Evolutionary conservation across 306 rosid species (phyloP).

Genomic region (Chamaecrista fasciculata): DNA sequence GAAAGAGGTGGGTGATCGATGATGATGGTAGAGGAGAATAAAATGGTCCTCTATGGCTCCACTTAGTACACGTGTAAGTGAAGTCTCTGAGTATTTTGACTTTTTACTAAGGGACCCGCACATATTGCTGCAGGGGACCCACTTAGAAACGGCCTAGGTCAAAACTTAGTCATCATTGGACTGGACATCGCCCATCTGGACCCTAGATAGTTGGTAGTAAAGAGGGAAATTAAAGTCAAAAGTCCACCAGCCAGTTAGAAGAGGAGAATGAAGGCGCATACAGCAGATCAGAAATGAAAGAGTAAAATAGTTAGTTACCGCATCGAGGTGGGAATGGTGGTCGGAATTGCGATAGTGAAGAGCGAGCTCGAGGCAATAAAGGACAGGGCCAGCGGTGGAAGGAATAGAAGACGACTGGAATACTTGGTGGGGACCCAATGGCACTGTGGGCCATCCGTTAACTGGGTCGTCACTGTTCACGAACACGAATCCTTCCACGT

Average conservation of each 20-base stretch:
- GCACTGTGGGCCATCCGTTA: constrained; percentile 75
- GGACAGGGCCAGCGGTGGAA: constrained; percentile 55
- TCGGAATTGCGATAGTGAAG: constrained; percentile 53
- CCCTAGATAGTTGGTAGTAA: background rate
- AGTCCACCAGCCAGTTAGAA: background rate
- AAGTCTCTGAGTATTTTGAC: constrained; percentile 47
- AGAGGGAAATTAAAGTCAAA: background rate
- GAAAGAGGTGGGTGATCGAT: constrained; percentile 26
- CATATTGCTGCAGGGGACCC: constrained; percentile 15
- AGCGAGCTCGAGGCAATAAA: constrained; percentile 86
- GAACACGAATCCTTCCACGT: constrained; percentile 93
- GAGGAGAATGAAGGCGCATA: background rate
- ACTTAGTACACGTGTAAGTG: constrained; percentile 44
- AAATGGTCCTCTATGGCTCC: constrained; percentile 23
- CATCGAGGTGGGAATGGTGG: constrained; percentile 48
- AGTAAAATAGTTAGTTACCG: constrained; percentile 58
- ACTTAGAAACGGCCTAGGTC: constrained; percentile 47
- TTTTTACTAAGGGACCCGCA: constrained; percentile 53
- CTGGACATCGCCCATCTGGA: background rate
- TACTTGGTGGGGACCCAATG: constrained; percentile 39
- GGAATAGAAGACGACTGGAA: constrained; percentile 56
- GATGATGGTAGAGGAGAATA: constrained; percentile 17
- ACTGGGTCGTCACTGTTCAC: constrained; percentile 66
- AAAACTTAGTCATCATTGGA: constrained; percentile 36
- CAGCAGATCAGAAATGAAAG: background rate